These are phyloP conservation scores for Breynia disticha DNA, from an alignment of 441 rosid genomes.

Conservation along the genomic window DNA sequence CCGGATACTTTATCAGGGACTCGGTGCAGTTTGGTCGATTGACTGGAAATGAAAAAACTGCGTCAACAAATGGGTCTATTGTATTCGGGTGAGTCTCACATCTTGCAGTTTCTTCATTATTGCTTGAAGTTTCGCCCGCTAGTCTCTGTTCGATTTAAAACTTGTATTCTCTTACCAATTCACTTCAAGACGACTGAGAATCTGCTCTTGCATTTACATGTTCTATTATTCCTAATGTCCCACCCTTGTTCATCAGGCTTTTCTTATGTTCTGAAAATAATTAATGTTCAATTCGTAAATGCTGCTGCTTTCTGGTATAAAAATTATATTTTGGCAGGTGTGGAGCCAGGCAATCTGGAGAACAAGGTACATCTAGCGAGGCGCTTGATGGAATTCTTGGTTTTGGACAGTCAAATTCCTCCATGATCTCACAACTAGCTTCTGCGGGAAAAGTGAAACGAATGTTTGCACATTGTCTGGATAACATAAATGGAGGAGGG, in stretches of 20 bases:
- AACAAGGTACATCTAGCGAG: slow-evolving; percentile 43
- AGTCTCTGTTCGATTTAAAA: neutral
- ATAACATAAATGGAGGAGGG: slow-evolving; percentile 67
- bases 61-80: slow-evolving; percentile 47
- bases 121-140: neutral
- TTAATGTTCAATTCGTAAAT: slow-evolving; percentile 2
- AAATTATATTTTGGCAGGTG: slow-evolving; percentile 35
- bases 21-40: slow-evolving; percentile 36
- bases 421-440: slow-evolving; percentile 78
- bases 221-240: too few relatives aligned
- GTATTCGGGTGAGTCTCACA: slow-evolving; percentile 60
- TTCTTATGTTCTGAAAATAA: neutral
- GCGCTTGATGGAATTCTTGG: slow-evolving; percentile 89
- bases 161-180: neutral
- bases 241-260: too few relatives aligned
- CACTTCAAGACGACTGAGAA: neutral
- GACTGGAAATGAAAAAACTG: slow-evolving; percentile 51
- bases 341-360: slow-evolving; percentile 75
- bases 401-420: slow-evolving; percentile 87
- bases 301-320: slow-evolving; percentile 1
- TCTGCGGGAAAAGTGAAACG: slow-evolving; percentile 58
- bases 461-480: slow-evolving; percentile 80
- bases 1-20: slow-evolving; percentile 71
- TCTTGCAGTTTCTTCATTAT: neutral
- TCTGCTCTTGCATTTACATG: neutral